Percentiles rank a stretch among this genome's conserved stretches.
These are phyloP conservation scores for Leccinum pellstonianum DNA, from an alignment of 768 basidiomycete genomes.

Conservation along the genomic window DNA sequence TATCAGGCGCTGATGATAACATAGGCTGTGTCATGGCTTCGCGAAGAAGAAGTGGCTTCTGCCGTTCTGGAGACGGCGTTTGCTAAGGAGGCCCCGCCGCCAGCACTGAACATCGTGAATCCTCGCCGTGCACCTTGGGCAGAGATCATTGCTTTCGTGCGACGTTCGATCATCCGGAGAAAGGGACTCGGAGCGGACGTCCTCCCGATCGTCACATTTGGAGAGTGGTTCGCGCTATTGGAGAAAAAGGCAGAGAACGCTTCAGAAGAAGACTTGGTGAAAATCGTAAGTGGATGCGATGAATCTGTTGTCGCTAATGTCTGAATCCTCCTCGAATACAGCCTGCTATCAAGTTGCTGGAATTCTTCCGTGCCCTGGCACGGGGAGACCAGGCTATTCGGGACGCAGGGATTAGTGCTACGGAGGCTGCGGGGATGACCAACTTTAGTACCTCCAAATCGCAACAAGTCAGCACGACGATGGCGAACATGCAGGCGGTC, in stretches of 20 bases:
- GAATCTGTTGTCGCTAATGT: neutral
- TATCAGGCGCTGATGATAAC: neutral
- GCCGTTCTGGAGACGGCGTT: conserved; percentile 33
- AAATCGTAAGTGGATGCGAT: conserved; percentile 30
- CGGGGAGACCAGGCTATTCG: conserved; percentile 17
- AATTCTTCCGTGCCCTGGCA: conserved; percentile 32
- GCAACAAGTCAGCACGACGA: conserved; percentile 19
- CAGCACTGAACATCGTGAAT: conserved; percentile 39
- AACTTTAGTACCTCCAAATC: conserved; percentile 19
- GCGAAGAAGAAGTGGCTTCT: conserved; percentile 38
- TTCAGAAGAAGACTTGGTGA: conserved; percentile 26
- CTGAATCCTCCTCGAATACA: conserved; percentile 1
- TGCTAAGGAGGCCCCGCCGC: conserved; percentile 11
- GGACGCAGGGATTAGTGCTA: neutral
- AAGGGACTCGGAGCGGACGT: neutral
- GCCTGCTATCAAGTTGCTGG: conserved; percentile 37
- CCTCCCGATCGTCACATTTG: conserved; percentile 34
- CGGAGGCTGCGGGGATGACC: conserved; percentile 24
- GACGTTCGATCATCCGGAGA: conserved; percentile 14
- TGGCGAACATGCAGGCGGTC: conserved; percentile 27
- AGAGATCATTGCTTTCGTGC: conserved; percentile 28
- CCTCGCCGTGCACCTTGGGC: conserved; percentile 37
- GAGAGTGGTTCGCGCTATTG: conserved; percentile 35
- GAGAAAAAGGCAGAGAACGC: conserved; percentile 20
- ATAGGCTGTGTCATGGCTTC: conserved; percentile 44